Evolutionary conservation across 805 yeast species (phyloP), one percentile per base, ranked within the genome.

Genomic region (Komagataella pastoris): DNA sequence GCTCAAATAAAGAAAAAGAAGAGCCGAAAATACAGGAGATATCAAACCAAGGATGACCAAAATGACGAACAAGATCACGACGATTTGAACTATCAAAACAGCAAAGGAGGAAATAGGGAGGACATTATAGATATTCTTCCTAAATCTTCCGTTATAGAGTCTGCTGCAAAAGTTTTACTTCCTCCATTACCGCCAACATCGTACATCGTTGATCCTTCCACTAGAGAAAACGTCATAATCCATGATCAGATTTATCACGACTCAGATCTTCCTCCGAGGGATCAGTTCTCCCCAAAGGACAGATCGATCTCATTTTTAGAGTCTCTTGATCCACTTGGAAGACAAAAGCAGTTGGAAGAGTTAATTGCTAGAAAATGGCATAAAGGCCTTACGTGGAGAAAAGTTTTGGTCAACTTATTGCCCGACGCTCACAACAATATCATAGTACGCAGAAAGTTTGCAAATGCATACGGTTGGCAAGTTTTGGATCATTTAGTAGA

Each of bases 401-500:
- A 91, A 65, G 96, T 93, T 2, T 67, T 93, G 24, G 96, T 90
- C 1, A 80, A 80, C 47, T 68, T 93, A 56, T 77, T 81, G 56
- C 97, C 97, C 0, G 99, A 91, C 64, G 97, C 99, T 0, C 99
- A 91, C 62, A 91, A 91, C 60, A 91, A 89, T 60, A 89, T 93
- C 24, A 74, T 88, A 24, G 98, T 91, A 1, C 72, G 99, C 55
- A 74, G 99, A 57, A 69, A 87, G 55, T 93, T 87, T 70, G 83
- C 95, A 5, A 91, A 91, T 66, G 93, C 97, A 0, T 90, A 84
- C 66, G 99, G 99, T 1, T 88, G 97, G 93, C 88, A 86, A 1
- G 96, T 88, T 0, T 73, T 91, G n/a, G 84, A 83, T 47, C 96
- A 91, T 64, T 59, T 90, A 57, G 86, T 85, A 1, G 71, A 76